These are phyloP conservation scores for Xylaria sp. DNA, from an alignment of 2,329 filamentous ascomycete genomes.

Conservation along the genomic window DNA sequence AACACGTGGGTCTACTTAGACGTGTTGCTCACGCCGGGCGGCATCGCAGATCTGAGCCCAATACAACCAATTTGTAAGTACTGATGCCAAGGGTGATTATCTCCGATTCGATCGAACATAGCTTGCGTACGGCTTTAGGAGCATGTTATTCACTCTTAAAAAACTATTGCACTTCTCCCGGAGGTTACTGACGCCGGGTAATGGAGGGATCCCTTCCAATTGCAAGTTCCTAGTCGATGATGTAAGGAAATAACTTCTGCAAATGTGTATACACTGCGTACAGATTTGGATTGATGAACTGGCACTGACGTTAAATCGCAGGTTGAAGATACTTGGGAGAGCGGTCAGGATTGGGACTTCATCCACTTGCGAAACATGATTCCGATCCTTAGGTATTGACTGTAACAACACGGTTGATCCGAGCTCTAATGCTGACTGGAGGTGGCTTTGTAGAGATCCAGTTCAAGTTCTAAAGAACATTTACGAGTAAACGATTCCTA, in stretches of 20 bases:
- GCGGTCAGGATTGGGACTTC: constrained; percentile 59
- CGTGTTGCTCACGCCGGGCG: constrained; percentile 2
- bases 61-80: constrained; percentile 42
- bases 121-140: neutral
- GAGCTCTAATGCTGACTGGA: constrained; percentile 12
- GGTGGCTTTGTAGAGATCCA: constrained; percentile 27
- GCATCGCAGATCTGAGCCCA: constrained; percentile 35
- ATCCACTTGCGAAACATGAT: constrained; percentile 62
- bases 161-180: neutral
- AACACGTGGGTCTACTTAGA: neutral
- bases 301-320: constrained; percentile 51
- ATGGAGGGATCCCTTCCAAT: constrained; percentile 44
- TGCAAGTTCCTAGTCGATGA: constrained; percentile 43
- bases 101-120: neutral
- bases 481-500: constrained; percentile 37
- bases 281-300: neutral
- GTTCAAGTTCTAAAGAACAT: constrained; percentile 38
- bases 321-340: constrained; percentile 62
- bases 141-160: neutral
- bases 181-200: neutral
- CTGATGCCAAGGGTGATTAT: neutral
- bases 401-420: neutral
- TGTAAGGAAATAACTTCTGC: constrained; percentile 25
- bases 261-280: neutral
- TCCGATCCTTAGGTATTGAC: constrained; percentile 46